Evolutionary conservation across 2,329 filamentous ascomycete species (phyloP).

Genomic region (Sordariomycetes sp.): DNA sequence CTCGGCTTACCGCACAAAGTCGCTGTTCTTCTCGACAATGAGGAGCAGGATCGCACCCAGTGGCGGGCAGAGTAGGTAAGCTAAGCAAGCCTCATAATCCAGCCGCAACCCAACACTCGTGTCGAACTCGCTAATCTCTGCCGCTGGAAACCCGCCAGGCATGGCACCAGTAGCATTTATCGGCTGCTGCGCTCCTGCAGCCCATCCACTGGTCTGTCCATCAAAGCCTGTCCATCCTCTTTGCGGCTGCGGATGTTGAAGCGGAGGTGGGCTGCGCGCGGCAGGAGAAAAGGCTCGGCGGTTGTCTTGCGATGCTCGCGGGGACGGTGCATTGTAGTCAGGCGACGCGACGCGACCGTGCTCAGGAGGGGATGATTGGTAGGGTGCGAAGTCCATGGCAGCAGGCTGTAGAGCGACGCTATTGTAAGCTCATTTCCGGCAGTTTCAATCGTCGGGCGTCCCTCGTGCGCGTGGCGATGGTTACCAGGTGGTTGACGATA

Average conservation of each 20-base stretch:
- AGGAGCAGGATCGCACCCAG: constrained; percentile 77
- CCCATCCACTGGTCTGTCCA: constrained; percentile 22
- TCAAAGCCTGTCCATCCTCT: constrained; percentile 39
- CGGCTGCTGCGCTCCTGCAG: too few species aligned
- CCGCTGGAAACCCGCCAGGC: constrained; percentile 27
- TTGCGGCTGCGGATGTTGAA: constrained; percentile 45
- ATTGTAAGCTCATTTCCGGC: too few species aligned
- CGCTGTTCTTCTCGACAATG: constrained; percentile 85
- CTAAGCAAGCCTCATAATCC: constrained; percentile 83
- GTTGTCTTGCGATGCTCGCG: constrained; percentile 46
- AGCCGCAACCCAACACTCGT: constrained; percentile 80
- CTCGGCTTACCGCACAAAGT: constrained; percentile 73
- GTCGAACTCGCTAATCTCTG: constrained; percentile 72
- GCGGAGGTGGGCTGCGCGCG: constrained; percentile 29
- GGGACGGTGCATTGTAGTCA: constrained; percentile 30
- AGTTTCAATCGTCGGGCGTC: too few species aligned
- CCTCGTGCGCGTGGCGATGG: too few species aligned
- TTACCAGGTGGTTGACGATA: too few species aligned
- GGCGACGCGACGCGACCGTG: constrained; percentile 73
- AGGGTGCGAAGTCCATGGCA: constrained; percentile 92
- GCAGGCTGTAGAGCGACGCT: too few species aligned
- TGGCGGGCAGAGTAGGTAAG: constrained; percentile 79
- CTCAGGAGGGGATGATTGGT: constrained; percentile 88
- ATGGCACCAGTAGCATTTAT: constrained; percentile 14
- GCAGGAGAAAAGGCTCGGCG: constrained; percentile 44